phyloP scores from a whole-genome alignment of 179 eudicot species.

The Carnegiea gigantea region DNA sequence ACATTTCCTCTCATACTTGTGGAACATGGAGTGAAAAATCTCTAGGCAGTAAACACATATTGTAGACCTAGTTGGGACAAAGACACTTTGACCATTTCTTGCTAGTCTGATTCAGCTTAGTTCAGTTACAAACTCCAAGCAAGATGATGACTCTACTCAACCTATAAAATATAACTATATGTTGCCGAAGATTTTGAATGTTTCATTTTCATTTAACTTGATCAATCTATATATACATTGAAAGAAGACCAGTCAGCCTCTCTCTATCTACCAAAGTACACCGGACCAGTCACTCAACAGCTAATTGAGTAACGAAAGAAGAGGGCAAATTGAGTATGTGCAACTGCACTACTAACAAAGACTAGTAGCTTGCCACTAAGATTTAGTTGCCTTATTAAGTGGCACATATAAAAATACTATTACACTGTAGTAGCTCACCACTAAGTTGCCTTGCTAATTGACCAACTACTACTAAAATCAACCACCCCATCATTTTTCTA shows the following conservation, averaged over 20 bases:
- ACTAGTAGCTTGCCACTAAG: conserved; percentile 14
- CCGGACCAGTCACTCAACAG: conserved; percentile 14
- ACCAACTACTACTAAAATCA: not conserved
- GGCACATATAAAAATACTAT: not conserved
- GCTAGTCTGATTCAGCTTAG: too few relatives aligned
- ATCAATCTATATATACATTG: not conserved
- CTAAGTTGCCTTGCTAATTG: not conserved
- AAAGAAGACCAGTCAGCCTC: not conserved
- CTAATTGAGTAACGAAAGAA: conserved; percentile 6
- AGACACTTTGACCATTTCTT: too few relatives aligned
- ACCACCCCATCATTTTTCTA: not conserved
- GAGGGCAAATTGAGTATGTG: not conserved
- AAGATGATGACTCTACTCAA: not conserved
- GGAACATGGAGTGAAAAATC: too few relatives aligned
- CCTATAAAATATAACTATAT: not conserved
- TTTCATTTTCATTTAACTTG: not conserved
- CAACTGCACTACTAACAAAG: conserved; percentile 1
- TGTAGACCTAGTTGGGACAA: too few relatives aligned
- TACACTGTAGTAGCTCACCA: conserved; percentile 11
- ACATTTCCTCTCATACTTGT: too few relatives aligned
- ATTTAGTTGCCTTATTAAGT: not conserved
- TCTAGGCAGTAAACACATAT: too few relatives aligned
- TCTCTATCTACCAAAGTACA: conserved; percentile 2
- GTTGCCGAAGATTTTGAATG: not conserved
- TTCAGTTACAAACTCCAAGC: too few relatives aligned